These are phyloP conservation scores for Mortierella alpina DNA, from an alignment of 192 early-diverging fungal species.

Conservation along the genomic window DNA sequence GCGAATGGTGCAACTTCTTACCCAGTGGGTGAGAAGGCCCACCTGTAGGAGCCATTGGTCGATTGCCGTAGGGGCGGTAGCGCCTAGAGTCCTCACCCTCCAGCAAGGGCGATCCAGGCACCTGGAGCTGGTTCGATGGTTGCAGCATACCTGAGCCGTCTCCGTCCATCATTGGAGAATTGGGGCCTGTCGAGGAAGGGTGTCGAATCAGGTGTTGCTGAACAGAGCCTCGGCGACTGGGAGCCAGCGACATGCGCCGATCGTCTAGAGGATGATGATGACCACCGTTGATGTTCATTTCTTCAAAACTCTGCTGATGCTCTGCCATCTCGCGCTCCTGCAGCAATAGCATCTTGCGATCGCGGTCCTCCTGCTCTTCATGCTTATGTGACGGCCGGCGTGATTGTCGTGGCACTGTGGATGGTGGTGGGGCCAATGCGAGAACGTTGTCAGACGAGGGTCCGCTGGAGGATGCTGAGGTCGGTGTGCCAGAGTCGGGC, in stretches of 20 bases:
- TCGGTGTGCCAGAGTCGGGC: constrained; percentile 22
- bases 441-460: constrained; percentile 31
- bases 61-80: constrained; percentile 5
- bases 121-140: constrained; percentile 21
- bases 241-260: constrained; percentile 3
- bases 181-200: constrained; percentile 2
- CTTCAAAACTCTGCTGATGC: constrained; percentile 17
- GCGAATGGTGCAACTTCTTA: constrained; percentile 29
- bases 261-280: constrained; percentile 20
- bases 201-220: constrained; percentile 4
- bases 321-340: not conserved
- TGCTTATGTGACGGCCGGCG: constrained; percentile 25
- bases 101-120: constrained; percentile 20
- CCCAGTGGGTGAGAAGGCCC: not conserved
- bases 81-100: constrained; percentile 13
- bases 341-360: not conserved
- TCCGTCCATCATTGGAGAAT: constrained; percentile 14
- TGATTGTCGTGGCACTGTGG: not conserved
- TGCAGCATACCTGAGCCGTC: constrained; percentile 6
- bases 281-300: constrained; percentile 24
- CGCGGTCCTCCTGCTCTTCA: not conserved
- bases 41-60: constrained; percentile 15
- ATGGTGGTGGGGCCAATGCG: constrained; percentile 26
- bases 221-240: constrained; percentile 12
- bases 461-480: constrained; percentile 1